A percentile compares a stretch with the other conserved stretches of the same genome.
These are phyloP conservation scores for Mycena kentingensis DNA, from an alignment of 768 basidiomycete genomes.

Conservation along the genomic window DNA sequence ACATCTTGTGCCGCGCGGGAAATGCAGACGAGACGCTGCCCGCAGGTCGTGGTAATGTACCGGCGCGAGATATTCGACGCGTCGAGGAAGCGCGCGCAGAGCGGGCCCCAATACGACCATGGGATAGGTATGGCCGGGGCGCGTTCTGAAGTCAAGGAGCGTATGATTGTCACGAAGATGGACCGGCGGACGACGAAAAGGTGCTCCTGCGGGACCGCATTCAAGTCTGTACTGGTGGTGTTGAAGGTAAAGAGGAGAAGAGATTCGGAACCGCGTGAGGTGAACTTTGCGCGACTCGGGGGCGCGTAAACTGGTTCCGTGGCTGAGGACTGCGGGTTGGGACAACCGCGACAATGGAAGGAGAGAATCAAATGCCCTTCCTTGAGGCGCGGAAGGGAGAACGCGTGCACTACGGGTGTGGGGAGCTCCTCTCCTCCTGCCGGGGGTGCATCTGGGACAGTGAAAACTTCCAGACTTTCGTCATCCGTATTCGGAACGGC, in stretches of 20 bases:
- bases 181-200: not conserved
- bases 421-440: not conserved
- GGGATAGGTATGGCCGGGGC: not conserved
- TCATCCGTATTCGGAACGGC: not conserved
- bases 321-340: not conserved
- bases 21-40: not conserved
- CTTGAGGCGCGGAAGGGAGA: not conserved
- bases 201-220: not conserved
- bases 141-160: not conserved
- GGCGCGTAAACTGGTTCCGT: not conserved
- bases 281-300: not conserved
- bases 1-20: not conserved
- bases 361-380: not conserved
- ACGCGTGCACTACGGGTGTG: not conserved
- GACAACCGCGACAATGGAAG: constrained; percentile 1
- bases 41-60: not conserved
- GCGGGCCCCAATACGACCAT: not conserved
- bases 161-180: not conserved
- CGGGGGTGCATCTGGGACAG: not conserved
- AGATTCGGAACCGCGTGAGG: not conserved
- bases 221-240: not conserved
- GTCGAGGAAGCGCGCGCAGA: not conserved
- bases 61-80: not conserved
- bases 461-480: not conserved
- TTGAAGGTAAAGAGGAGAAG: not conserved